Evolutionary conservation across 2,329 filamentous ascomycete genomes (phyloP).

Genomic region (Cladosporium velox): DNA sequence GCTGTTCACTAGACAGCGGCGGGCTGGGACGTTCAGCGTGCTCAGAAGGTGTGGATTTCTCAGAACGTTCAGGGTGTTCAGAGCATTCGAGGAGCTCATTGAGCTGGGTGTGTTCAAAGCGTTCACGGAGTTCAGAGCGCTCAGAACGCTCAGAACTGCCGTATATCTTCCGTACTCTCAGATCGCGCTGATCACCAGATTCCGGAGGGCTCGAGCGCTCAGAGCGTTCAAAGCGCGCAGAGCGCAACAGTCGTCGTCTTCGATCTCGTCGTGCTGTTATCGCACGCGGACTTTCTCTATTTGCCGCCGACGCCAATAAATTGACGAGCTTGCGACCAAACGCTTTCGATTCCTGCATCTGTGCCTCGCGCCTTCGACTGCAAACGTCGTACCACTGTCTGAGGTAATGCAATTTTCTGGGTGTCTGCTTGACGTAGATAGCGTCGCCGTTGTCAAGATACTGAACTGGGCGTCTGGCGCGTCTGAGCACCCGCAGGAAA

Average conservation of each 20-base stretch:
- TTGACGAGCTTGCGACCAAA: conserved; percentile 26
- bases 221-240: background rate
- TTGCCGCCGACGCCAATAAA: conserved; percentile 2
- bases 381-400: conserved; percentile 11
- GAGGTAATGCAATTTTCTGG: conserved; percentile 1
- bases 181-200: background rate
- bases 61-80: background rate
- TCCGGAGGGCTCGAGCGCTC: background rate
- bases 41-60: background rate
- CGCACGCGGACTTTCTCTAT: background rate
- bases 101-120: background rate
- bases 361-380: conserved; percentile 22
- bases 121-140: background rate
- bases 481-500: conserved; percentile 28
- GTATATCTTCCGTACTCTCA: background rate
- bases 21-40: background rate
- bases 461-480: conserved; percentile 6
- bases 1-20: background rate
- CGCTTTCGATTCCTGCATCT: conserved; percentile 22
- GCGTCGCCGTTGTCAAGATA: background rate
- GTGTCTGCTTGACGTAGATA: background rate
- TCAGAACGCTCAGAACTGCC: background rate
- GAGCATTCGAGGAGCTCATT: background rate
- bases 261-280: background rate
- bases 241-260: background rate